Evolutionary conservation across 106 monocot genomes (phyloP).

Genomic region (Dendrobium nobile): DNA sequence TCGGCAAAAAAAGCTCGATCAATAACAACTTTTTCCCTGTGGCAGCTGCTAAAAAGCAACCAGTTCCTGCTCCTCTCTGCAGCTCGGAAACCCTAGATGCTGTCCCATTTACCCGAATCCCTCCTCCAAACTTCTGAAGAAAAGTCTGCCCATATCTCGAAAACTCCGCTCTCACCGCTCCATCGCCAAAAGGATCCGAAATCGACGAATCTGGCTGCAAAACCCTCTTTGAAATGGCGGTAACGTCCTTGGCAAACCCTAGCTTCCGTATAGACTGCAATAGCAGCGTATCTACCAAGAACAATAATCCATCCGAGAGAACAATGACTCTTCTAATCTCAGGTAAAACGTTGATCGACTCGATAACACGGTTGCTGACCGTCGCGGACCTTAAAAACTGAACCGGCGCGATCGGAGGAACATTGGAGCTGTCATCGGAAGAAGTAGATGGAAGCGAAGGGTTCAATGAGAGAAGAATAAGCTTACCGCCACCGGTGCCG

Average conservation of each 20-base stretch:
- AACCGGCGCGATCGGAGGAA: background rate
- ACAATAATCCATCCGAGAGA: slow-evolving; percentile 55
- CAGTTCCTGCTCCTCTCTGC: slow-evolving; percentile 23
- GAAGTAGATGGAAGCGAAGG: slow-evolving; percentile 3
- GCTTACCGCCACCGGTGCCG: slow-evolving; percentile 64
- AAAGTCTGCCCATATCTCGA: slow-evolving; percentile 28
- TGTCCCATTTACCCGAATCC: slow-evolving; percentile 36
- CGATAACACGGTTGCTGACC: slow-evolving; percentile 38
- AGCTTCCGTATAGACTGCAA: slow-evolving; percentile 39
- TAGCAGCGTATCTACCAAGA: slow-evolving; percentile 45
- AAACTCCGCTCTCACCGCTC: slow-evolving; percentile 19
- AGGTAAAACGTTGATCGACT: slow-evolving; percentile 44
- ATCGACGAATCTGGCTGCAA: slow-evolving; percentile 16
- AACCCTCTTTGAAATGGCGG: slow-evolving; percentile 44
- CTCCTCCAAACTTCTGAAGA: slow-evolving; percentile 40
- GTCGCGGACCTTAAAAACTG: slow-evolving; percentile 36
- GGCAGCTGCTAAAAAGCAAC: slow-evolving; percentile 43
- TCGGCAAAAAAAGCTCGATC: slow-evolving; percentile 43
- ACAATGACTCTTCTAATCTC: slow-evolving; percentile 50
- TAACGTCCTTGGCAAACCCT: slow-evolving; percentile 40
- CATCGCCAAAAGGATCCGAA: slow-evolving; percentile 32
- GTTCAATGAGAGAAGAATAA: slow-evolving; percentile 47
- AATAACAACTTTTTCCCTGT: slow-evolving; percentile 47
- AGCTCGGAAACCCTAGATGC: slow-evolving; percentile 19
- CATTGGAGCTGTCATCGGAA: background rate